Base-by-base conservation (phyloP, 179 eudicot genomes). In the Vitellaria paradoxa region DNA sequence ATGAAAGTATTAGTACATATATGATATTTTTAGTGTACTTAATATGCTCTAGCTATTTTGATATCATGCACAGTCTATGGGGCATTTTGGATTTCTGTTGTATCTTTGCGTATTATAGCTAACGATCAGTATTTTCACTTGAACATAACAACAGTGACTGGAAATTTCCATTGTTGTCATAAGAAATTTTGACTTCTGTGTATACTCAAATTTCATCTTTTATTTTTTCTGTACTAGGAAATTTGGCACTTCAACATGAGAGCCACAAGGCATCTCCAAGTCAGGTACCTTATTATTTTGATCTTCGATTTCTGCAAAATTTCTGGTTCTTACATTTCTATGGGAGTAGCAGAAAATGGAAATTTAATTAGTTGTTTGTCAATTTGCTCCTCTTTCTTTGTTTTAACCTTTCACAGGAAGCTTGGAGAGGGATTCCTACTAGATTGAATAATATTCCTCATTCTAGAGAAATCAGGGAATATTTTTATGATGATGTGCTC, bases 351-450 rank as follows among this genome's bases (percentile, higher is more conserved):
- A 64, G 23, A 65, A 65, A 24, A 62, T 9, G 12, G 5, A 69
- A 62, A 60, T 18, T 30, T 15, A 46, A 55, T 75, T 18, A 20
- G 24, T 78, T 50, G 60, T 50, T 55, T 70, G 52, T 69, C 65
- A 26, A 64, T 76, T 74, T 26, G 70, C 49, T 67, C 24, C 40
- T 63, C 80, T 82, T 76, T 69, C 74, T 76, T 69, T 78, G 57
- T 81, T 78, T 75, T 82, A 75, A 37, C 85, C 72, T 77, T 85
- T 73, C 72, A 61, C 89, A 93, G 99, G 87, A 83, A 56, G 81
- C 70, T 63, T 96, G 98, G 97, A 88, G 98, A 85, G 99, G 99
- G 67, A 93, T 93, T 79, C 99, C 99, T 72, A 96, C 99, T 63
- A 89, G 88, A 80, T 86, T 96, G 83, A 93, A 93, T 86, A 96